Conservation (phyloP, 129 eudicot genomes). For the Flaveria ramosissima region DNA sequence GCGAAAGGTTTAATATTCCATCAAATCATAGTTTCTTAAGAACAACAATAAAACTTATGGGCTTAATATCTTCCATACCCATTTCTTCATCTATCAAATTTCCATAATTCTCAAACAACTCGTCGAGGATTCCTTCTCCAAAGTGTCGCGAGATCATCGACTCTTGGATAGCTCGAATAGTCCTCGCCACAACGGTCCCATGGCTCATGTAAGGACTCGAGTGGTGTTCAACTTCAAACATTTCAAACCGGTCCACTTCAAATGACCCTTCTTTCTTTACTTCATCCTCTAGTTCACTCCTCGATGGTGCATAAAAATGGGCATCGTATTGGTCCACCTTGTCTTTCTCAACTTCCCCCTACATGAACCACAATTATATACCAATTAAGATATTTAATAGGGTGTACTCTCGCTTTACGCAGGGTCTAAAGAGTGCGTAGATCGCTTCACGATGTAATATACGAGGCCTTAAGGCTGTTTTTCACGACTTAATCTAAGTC, state of each 20-base stretch:
- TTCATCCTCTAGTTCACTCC: conserved; percentile 64
- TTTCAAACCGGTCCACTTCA: conserved; percentile 48
- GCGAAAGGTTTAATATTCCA: background rate
- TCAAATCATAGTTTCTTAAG: conserved; percentile 47
- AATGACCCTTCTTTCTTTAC: conserved; percentile 69
- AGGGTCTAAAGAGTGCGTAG: too few relatives aligned
- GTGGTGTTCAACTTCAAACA: conserved; percentile 60
- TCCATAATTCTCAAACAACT: conserved; percentile 58
- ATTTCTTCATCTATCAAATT: conserved; percentile 72
- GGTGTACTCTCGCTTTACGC: too few relatives aligned
- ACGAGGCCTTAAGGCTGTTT: too few relatives aligned
- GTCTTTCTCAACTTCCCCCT: conserved; percentile 75
- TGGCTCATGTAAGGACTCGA: conserved; percentile 48
- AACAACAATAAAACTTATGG: conserved; percentile 49
- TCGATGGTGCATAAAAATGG: conserved; percentile 85
- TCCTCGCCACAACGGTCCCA: conserved; percentile 72
- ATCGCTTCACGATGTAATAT: too few relatives aligned
- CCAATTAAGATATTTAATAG: background rate
- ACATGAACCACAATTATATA: background rate
- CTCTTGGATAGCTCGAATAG: conserved; percentile 88
- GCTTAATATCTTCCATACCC: conserved; percentile 51
- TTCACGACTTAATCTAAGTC: too few relatives aligned
- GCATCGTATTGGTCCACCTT: conserved; percentile 70
- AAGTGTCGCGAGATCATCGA: conserved; percentile 85
- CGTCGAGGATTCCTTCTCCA: conserved; percentile 63